These are phyloP conservation scores for Ogataea parapolymorpha DNA, from an alignment of 805 yeast genomes.

Conservation along the genomic window DNA sequence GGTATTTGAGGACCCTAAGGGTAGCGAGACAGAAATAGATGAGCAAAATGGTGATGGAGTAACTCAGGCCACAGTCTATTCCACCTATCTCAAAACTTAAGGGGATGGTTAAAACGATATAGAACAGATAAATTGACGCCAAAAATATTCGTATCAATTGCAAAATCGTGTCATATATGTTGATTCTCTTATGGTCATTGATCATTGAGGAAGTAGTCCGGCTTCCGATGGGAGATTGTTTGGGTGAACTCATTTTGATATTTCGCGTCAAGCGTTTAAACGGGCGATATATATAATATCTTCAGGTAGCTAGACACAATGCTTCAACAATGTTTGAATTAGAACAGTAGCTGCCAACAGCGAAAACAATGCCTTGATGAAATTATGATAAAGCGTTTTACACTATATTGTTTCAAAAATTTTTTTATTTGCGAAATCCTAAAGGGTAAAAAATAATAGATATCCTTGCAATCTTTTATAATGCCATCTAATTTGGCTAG, in stretches of 20 bases:
- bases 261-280: not conserved
- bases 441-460: not conserved
- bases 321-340: too few relatives aligned
- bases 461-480: not conserved
- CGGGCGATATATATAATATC: too few relatives aligned
- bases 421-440: slow-evolving; percentile 2
- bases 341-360: too few relatives aligned
- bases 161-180: slow-evolving; percentile 14
- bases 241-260: slow-evolving; percentile 3
- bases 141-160: slow-evolving; percentile 37
- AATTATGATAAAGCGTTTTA: not conserved
- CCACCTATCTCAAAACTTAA: slow-evolving; percentile 95
- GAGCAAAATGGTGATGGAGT: slow-evolving; percentile 66
- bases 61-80: slow-evolving; percentile 81
- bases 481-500: slow-evolving; percentile 18
- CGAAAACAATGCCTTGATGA: not conserved
- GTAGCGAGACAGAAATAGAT: slow-evolving; percentile 74
- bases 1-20: slow-evolving; percentile 52
- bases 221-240: slow-evolving; percentile 6
- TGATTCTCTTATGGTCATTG: slow-evolving; percentile 9
- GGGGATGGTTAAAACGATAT: slow-evolving; percentile 81
- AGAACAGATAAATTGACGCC: slow-evolving; percentile 59
- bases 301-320: too few relatives aligned
- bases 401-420: slow-evolving; percentile 5
- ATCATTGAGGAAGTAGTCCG: slow-evolving; percentile 4